Base-by-base conservation (phyloP, 2,329 filamentous ascomycete genomes). In the Scytalidium sp. region DNA sequence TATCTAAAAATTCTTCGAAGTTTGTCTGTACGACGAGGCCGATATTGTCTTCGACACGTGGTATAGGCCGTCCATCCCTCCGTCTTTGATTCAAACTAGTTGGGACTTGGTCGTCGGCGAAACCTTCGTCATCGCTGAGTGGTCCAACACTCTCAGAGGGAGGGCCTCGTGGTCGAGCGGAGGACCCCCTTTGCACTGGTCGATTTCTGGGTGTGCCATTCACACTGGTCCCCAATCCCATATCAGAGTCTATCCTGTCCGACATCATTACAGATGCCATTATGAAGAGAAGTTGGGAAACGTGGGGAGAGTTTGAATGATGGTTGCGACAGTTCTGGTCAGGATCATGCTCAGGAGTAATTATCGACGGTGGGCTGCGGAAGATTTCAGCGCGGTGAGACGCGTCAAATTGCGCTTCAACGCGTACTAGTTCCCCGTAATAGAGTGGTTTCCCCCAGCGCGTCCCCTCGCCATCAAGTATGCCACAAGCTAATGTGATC, bases 1-100 rank as follows among this genome's bases (percentile, higher is more conserved):
- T 81, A 64, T 94, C 87, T 21, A 95, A 80, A 64, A 94, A 95
- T 56, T 80, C 78, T 68, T 92, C 85, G 64, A 95, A 94, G 50
- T 86, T 82, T 49, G 85, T 77, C 64, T 90, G 87, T 21, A 93
- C 80, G 47, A 85, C 81, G 56, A 89, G 77, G 54, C 87, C 89
- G 45, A 90, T 86, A 51, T 79, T 79, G 68, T 95, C 90, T 55
- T 90, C 84, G 6, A 93, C 88, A 50, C 81, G 79, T 5, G 87
- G 83, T 25, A 94, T 79, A 52, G 79, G 72, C 41, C 70, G 46
- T 73, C 76, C 52, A 27, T 60, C 65, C 50, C 80, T 60, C 43
- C 52, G 60, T 36, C 60, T 60, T 73, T 42, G 71, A 51, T 80
- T 72, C 51, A 76, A 67, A 51, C 73, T 73, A 43, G 70, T 68